Base-by-base conservation (phyloP, 2,329 filamentous ascomycete genomes). In the Seiridium unicorne region DNA sequence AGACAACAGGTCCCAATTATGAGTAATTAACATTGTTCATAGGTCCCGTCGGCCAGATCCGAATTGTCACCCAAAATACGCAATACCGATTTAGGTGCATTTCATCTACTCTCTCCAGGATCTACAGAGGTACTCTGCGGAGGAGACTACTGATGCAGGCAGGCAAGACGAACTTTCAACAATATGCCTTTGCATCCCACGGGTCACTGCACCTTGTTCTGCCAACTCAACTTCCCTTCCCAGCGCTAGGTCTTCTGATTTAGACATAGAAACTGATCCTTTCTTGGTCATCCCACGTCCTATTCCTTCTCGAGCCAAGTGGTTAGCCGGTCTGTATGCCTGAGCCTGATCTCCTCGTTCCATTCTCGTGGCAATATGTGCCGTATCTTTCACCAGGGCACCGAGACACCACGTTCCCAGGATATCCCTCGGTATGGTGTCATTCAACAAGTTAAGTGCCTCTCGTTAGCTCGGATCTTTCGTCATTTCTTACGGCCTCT, bases 101-200 rank as follows among this genome's bases (percentile, higher is more conserved):
- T 26, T 18, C 40, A 26, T 34, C 36, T 34, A 8, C 36, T n/a
- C 42, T n/a, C 10, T 44, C 46, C 42, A 56, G 35, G 11, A 47
- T 18, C 42, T 10, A 34, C 6, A 5, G 5, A 47, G 40, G 54
- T 11, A 44, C 13, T 36, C 26, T 40, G 38, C 54, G 54, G 54
- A 56, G 54, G 35, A 56, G 42, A 56, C 42, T 56, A 46, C 54
- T 56, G 11, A 56, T 56, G 54, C 54, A 44, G 54, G 54, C 54
- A 56, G 54, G 54, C 54, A 56, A 56, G 18, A 13, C 13, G 6
- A 44, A 13, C 11, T n/a, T 18, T 46, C 54, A 11, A 18, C 31
- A 56, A 31, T 46, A 47, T 47, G 44, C 40, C 31, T 36, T 47
- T n/a, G 18, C 49, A 56, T 47, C 54, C 54, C 54, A 56, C 54